Conservation (phyloP, 2,329 filamentous ascomycete species). For the Grosmannia huntii region DNA sequence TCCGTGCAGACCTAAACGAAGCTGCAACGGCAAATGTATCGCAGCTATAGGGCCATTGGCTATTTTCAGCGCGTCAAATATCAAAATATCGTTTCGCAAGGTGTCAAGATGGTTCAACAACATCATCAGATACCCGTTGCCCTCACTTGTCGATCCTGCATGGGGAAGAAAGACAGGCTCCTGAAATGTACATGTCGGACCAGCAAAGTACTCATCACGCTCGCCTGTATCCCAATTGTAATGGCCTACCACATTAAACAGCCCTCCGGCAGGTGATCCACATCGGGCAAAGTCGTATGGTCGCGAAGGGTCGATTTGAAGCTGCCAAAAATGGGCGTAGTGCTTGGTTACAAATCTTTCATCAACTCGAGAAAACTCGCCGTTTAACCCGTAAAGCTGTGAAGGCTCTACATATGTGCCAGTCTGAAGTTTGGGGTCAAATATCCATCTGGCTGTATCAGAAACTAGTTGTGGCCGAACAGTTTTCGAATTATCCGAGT, state of each 20-base stretch:
- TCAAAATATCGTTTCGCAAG: constrained; percentile 29
- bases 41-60: constrained; percentile 25
- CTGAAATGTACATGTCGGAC: constrained; percentile 33
- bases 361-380: constrained; percentile 37
- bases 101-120: constrained; percentile 32
- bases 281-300: constrained; percentile 32
- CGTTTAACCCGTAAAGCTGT: constrained; percentile 26
- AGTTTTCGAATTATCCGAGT: constrained; percentile 12
- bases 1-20: constrained; percentile 28
- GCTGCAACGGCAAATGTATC: constrained; percentile 26
- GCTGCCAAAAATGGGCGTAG: constrained; percentile 34
- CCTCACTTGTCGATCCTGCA: constrained; percentile 26
- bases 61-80: constrained; percentile 28
- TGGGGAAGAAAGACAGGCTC: constrained; percentile 40
- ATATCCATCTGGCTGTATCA: constrained; percentile 27
- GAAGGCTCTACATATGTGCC: constrained; percentile 24
- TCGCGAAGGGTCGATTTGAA: constrained; percentile 20
- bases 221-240: constrained; percentile 26
- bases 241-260: constrained; percentile 35
- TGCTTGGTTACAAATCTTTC: constrained; percentile 30
- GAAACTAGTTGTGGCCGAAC: constrained; percentile 23
- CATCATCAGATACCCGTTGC: constrained; percentile 36
- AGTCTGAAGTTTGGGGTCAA: constrained; percentile 23
- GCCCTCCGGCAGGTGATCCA: constrained; percentile 26
- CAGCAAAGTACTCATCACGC: constrained; percentile 30